Evolutionary conservation across 176 grass and related monocot genomes (phyloP).

Genomic region (Tillandsia fasciculata): DNA sequence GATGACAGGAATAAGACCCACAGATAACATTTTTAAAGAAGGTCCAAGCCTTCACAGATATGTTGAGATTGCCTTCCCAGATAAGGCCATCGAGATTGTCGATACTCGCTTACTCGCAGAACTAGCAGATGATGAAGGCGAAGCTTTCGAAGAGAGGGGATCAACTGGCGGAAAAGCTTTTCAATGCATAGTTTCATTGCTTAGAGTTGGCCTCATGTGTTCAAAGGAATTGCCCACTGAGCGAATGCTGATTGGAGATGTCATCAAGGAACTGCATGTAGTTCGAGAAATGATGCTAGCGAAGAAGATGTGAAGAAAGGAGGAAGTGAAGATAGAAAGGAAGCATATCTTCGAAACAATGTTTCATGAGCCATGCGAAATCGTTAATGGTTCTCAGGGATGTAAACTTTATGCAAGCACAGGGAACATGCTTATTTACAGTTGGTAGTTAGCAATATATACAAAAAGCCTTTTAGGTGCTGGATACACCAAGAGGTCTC

Average conservation of each 20-base stretch:
- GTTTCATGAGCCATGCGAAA: too few relatives aligned
- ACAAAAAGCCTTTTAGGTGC: too few relatives aligned
- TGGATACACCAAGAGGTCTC: too few relatives aligned
- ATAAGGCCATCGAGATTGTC: constrained; percentile 5
- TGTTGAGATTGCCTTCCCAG: not conserved
- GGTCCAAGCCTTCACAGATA: constrained; percentile 16
- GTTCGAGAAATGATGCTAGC: not conserved
- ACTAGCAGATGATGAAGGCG: not conserved
- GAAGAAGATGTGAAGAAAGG: not conserved
- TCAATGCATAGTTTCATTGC: constrained; percentile 5
- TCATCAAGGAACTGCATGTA: constrained; percentile 23
- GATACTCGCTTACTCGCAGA: not conserved
- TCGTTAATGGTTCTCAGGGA: too few relatives aligned
- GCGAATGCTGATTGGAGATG: constrained; percentile 4
- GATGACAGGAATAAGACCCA: constrained; percentile 18
- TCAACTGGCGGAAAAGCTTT: not conserved
- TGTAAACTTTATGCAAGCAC: too few relatives aligned
- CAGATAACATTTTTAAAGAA: not conserved
- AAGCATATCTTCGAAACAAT: not conserved
- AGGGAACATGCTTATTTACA: too few relatives aligned
- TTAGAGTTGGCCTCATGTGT: constrained; percentile 25
- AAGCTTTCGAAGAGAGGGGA: not conserved
- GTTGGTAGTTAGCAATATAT: too few relatives aligned
- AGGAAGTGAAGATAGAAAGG: not conserved
- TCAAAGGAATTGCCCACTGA: constrained; percentile 13